These are phyloP conservation scores for Zea luxurians DNA, from an alignment of 176 grass and related monocot species.

Conservation along the genomic window DNA sequence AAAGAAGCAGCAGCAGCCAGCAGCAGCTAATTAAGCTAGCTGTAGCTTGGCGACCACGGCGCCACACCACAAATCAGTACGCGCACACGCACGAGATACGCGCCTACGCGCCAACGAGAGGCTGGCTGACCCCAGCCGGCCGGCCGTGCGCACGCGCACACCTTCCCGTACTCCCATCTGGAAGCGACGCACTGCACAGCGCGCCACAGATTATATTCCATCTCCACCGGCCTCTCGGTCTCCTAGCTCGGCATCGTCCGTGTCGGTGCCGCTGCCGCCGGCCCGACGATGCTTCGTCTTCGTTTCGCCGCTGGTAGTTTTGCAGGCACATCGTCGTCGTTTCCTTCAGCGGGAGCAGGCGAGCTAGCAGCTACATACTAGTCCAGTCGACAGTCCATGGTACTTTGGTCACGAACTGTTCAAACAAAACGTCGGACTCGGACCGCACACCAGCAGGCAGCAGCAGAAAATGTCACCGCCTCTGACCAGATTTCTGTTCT, in stretches of 20 bases:
- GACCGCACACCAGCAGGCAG: neutral
- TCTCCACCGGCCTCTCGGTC: neutral
- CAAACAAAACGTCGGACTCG: neutral
- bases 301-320: neutral
- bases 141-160: neutral
- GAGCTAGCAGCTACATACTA: too few species aligned
- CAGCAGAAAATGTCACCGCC: neutral
- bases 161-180: too few species aligned
- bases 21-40: neutral
- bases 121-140: too few species aligned
- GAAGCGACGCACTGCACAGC: too few species aligned
- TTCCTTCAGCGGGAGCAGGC: neutral
- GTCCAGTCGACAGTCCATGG: neutral
- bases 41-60: neutral
- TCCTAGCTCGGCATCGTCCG: neutral
- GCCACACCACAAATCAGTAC: conserved; percentile 35
- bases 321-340: neutral
- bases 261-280: neutral
- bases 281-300: neutral
- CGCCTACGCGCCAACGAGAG: neutral
- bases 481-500: conserved; percentile 26
- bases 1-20: neutral
- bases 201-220: neutral
- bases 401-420: conserved; percentile 36
- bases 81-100: conserved; percentile 20